Base-by-base conservation (phyloP, 179 eudicot species). In the Pouteria campechiana region DNA sequence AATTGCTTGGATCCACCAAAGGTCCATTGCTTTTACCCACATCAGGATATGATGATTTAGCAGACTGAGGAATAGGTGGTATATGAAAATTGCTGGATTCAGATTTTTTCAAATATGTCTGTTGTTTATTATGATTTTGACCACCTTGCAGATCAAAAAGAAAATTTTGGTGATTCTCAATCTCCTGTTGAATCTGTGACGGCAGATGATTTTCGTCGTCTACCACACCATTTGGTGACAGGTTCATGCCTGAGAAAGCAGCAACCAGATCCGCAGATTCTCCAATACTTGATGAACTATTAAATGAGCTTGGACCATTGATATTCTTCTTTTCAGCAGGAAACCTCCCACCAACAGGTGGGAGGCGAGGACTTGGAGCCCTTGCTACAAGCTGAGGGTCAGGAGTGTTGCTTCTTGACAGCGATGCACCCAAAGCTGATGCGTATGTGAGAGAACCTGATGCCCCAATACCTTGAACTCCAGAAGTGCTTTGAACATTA, bases 361-460 rank as follows among this genome's bases (percentile, higher is more conserved):
- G 61, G 17, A 74, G 99, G 60, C 82, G 73, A 37, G 99, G 99
- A 68, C 99, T 92, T 13, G 94, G 99, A 41, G 72, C 80, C 61
- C 96, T 64, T 37, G 89, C 77, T 28, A 87, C 67, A 35, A 65
- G 78, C 46, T 87, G 93, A 38, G 99, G 79, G 48, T 92, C 99
- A 33, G 98, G 98, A 12, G 98, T 90, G 23, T 83, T 76, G 72
- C 94, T 87, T 64, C 98, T 74, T 32, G 98, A 90, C 61, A 90
- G 53, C 24, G 98, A 67, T 31, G 82, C 47, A 42, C 98, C 96
- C 49, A 87, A 57, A 47, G 69, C 96, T 53, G 98, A 78, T 65
- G 96, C 96, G 73, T 87, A 87, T 41, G 85, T 65, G 61, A 70
- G 75, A 1, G 96, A 75, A 12, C 70, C 41, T 30, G 94, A 67